These are phyloP conservation scores for Neoarthrinium moseri DNA, from an alignment of 2,329 filamentous ascomycete species.

Conservation along the genomic window DNA sequence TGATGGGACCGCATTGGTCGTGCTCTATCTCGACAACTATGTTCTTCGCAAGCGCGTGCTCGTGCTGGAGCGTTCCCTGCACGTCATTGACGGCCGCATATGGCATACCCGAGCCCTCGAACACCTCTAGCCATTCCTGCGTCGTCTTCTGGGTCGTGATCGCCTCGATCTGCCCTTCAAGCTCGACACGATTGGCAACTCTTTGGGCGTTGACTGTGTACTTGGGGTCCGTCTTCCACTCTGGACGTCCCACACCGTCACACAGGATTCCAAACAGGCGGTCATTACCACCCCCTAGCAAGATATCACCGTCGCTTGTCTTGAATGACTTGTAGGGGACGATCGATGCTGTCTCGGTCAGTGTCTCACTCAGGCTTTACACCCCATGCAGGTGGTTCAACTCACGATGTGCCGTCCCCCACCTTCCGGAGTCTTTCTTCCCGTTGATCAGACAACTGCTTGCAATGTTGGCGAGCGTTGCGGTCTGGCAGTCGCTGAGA, in stretches of 20 bases:
- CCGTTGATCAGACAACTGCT: conserved; percentile 88
- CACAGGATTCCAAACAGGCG: conserved; percentile 65
- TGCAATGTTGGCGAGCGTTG: conserved; percentile 89
- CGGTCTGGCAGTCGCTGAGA: conserved; percentile 91
- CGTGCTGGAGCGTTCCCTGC: conserved; percentile 76
- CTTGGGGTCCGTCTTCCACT: conserved; percentile 59
- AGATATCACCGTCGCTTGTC: conserved; percentile 67
- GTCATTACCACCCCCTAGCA: conserved; percentile 73
- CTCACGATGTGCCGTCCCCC: conserved; percentile 93
- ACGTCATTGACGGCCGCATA: conserved; percentile 95
- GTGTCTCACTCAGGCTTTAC: background rate
- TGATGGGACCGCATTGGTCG: conserved; percentile 77
- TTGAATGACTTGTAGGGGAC: conserved; percentile 89
- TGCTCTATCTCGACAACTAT: conserved; percentile 93
- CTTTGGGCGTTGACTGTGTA: conserved; percentile 62
- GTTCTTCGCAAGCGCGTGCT: conserved; percentile 77
- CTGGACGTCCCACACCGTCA: conserved; percentile 53
- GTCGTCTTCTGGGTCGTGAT: conserved; percentile 77
- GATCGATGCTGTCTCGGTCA: conserved; percentile 70
- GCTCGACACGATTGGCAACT: conserved; percentile 68
- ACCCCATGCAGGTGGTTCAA: conserved; percentile 9
- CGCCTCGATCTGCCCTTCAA: conserved; percentile 77
- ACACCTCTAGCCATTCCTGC: conserved; percentile 78
- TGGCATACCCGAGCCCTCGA: conserved; percentile 90
- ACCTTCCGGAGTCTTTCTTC: conserved; percentile 81